Evolutionary conservation across 73 alveolate genomes (phyloP).

Genomic region (Paramecium octaurelia): DNA sequence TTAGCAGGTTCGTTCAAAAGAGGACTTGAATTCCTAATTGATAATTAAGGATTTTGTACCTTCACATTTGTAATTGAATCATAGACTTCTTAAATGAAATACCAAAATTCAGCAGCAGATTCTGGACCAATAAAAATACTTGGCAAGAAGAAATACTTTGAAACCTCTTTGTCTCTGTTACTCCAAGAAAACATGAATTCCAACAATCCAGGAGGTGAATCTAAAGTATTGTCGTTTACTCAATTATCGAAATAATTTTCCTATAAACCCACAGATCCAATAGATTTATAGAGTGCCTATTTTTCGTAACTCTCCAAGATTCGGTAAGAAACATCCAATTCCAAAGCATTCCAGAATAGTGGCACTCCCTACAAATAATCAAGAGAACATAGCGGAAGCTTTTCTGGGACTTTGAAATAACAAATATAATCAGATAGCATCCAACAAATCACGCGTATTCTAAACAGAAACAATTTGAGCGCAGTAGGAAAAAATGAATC

Average conservation of each 20-base stretch:
- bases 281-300: not conserved
- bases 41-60: not conserved
- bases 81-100: not conserved
- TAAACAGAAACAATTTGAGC: not conserved
- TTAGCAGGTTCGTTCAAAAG: not conserved
- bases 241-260: not conserved
- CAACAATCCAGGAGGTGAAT: not conserved
- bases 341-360: not conserved
- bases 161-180: not conserved
- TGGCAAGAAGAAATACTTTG: not conserved
- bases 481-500: not conserved
- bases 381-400: slow-evolving; percentile 17
- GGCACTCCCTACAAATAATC: not conserved
- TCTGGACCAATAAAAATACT: not conserved
- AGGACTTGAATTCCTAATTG: not conserved
- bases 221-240: not conserved
- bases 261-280: not conserved
- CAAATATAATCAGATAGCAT: not conserved
- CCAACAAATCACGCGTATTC: not conserved
- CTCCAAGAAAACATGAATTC: not conserved
- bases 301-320: not conserved
- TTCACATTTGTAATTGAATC: not conserved
- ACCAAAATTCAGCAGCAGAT: not conserved
- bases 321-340: slow-evolving; percentile 1
- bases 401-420: not conserved